phyloP scores from a whole-genome alignment of 2,329 filamentous ascomycete genomes.

The Exutisphaerella laricina region DNA sequence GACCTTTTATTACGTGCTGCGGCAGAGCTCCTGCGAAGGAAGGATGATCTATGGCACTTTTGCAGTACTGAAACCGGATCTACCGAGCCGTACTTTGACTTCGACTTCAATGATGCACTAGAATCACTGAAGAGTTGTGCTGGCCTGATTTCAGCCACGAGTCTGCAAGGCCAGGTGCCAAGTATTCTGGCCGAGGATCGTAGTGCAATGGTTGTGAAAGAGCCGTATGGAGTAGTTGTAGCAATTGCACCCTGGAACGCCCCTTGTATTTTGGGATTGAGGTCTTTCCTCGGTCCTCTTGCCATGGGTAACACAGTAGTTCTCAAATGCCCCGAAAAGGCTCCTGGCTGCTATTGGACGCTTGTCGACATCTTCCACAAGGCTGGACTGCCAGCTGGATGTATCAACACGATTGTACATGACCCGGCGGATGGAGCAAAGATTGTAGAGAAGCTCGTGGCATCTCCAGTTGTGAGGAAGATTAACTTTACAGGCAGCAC shows the following conservation, averaged over 20 bases:
- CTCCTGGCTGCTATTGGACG: constrained; percentile 50
- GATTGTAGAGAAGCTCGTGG: constrained; percentile 62
- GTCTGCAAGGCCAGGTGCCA: constrained; percentile 46
- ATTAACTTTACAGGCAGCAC: constrained; percentile 74
- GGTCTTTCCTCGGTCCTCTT: constrained; percentile 53
- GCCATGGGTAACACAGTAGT: constrained; percentile 65
- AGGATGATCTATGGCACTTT: constrained; percentile 56
- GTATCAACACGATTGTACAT: constrained; percentile 63
- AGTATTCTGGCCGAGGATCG: constrained; percentile 48
- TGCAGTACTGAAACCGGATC: constrained; percentile 54
- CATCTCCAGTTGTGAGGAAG: constrained; percentile 61
- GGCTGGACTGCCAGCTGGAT: constrained; percentile 68
- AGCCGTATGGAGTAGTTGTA: constrained; percentile 72
- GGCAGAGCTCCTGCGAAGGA: constrained; percentile 54
- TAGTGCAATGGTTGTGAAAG: constrained; percentile 55
- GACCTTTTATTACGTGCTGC: constrained; percentile 65
- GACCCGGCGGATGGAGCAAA: constrained; percentile 55
- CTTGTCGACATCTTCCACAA: constrained; percentile 59
- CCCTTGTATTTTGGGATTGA: constrained; percentile 44
- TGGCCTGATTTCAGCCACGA: constrained; percentile 39
- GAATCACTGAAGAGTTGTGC: constrained; percentile 49
- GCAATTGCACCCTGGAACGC: constrained; percentile 71
- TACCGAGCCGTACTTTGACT: constrained; percentile 32
- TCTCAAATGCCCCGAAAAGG: constrained; percentile 63
- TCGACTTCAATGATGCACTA: constrained; percentile 35